Evolutionary conservation across 176 grass and related monocot genomes (phyloP), one percentile per base, ranked within the genome.

Genomic region (Luzula sylvatica): DNA sequence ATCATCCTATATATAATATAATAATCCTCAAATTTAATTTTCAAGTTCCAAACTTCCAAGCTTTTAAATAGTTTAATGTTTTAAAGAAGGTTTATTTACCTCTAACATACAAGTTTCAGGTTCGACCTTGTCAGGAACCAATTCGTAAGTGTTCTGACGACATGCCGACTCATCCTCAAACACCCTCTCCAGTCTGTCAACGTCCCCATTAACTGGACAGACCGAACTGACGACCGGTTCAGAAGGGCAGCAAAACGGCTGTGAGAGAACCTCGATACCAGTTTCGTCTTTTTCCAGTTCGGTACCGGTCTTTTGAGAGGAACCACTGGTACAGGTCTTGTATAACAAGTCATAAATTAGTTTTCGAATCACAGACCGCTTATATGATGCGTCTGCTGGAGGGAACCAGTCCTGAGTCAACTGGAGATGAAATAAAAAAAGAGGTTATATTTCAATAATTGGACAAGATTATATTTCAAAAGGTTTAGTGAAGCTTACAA

Each of bases 351-450:
- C 55, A 29, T 72, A 75, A 50, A 98, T 98, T 56, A 98, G 71
- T 61, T 86, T 87, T 27, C 75, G 38, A 58, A 98, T 75, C 39
- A 80, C 7, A 15, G 82, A 77, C 41, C 93, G 78, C 78, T 99
- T 99, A n/a, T 87, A 26, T 68, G 81, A 99, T 73, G 86, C 93
- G 72, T 92, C 86, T 62, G 69, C 61, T 19, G 93, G 78, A 45
- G 69, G 49, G 79, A 99, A 99, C 93, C 93, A 99, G 51, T 80
- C 61, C 38, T 65, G 69, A 62, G 65, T 77, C 30, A 99, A 76
- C 93, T 99, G 80, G 42, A 74, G 74, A 64, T 19, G 38, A 74
- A 15, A 53, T 28, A 20, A 59, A 70, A 24, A 1, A n/a, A 61
- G 43, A 35, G 9, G 66, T 13, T 55, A 38, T 46, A 49, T 72